phyloP scores from a whole-genome alignment of 169 alveolate genomes.

The Plasmodium yoelii region DNA sequence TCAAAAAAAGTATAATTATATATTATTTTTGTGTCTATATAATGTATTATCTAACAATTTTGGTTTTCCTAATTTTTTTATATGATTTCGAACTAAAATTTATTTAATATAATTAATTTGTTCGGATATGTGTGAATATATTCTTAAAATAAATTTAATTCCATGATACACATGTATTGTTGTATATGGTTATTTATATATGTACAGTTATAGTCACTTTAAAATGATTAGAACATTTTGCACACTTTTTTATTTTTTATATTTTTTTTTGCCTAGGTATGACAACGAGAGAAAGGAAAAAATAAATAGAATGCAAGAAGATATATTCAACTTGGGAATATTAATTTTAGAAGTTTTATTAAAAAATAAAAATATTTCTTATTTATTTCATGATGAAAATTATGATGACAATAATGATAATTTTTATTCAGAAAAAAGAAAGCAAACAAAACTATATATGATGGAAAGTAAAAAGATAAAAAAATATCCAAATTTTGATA shows the following conservation, averaged over 20 bases:
- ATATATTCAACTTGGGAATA: constrained; percentile 52
- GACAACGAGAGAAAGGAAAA: constrained; percentile 18
- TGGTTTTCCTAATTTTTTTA: no score
- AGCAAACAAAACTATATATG: constrained; percentile 7
- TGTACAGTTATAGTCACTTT: background rate
- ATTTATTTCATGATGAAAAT: constrained; percentile 25
- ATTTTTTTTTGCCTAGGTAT: constrained; percentile 8
- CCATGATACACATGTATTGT: background rate
- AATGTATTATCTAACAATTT: no score
- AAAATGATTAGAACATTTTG: background rate
- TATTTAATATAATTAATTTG: no score
- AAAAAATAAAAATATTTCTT: constrained; percentile 20
- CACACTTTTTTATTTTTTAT: background rate
- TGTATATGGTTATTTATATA: background rate
- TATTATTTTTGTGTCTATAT: no score
- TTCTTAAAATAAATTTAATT: no score
- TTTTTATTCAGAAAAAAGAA: constrained; percentile 28
- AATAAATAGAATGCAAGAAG: constrained; percentile 25
- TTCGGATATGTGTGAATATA: no score
- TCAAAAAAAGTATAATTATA: no score
- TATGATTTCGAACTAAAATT: no score
- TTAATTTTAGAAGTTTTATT: constrained; percentile 33
- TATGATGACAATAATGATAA: constrained; percentile 13
- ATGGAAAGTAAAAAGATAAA: constrained; percentile 3
- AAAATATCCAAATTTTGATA: background rate